Evolutionary conservation across 345 rosid genomes (phyloP).

Genomic region (Acer negundo): DNA sequence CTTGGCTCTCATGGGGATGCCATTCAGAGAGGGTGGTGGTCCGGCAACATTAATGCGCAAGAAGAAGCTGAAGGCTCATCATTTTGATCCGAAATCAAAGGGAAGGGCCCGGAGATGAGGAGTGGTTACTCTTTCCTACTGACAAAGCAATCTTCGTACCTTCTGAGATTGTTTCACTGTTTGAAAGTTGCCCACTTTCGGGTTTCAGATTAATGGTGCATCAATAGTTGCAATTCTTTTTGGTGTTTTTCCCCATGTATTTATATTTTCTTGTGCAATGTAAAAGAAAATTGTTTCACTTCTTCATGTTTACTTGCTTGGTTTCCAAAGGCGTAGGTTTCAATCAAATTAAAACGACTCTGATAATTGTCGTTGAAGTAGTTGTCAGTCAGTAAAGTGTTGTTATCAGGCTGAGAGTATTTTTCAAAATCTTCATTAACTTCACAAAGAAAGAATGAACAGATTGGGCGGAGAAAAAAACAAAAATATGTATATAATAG

Average conservation of each 20-base stretch:
- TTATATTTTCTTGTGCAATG: neutral
- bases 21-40: slow-evolving; percentile 69
- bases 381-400: neutral
- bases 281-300: neutral
- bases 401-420: too few relatives aligned
- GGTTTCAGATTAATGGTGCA: neutral
- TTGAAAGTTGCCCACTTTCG: neutral
- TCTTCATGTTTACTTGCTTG: neutral
- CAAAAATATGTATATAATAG: too few relatives aligned
- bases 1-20: slow-evolving; percentile 95
- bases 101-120: slow-evolving; percentile 56
- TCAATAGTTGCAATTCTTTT: neutral
- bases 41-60: slow-evolving; percentile 34
- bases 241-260: neutral
- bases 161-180: neutral
- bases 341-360: neutral
- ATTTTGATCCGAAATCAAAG: slow-evolving; percentile 66
- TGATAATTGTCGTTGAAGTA: neutral
- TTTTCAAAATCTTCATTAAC: neutral
- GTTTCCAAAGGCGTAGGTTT: neutral
- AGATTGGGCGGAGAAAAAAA: neutral
- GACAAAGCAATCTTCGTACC: neutral
- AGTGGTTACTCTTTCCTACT: neutral
- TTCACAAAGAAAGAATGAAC: neutral
- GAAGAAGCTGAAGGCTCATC: slow-evolving; percentile 87